Evolutionary conservation across 83 land plant species (phyloP).

Genomic region (Thuja plicata): DNA sequence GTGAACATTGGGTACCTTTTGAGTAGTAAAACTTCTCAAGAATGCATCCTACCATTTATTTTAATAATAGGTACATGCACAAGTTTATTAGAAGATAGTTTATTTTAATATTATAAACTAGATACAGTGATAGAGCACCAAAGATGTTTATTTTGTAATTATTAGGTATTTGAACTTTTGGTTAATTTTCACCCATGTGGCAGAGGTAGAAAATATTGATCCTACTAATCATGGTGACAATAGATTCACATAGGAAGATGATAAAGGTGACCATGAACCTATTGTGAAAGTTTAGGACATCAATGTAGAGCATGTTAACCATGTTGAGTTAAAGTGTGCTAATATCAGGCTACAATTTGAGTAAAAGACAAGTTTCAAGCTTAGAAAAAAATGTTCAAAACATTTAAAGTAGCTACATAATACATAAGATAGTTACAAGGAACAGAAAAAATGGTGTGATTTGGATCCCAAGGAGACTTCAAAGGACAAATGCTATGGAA

Average conservation of each 20-base stretch:
- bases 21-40: not conserved
- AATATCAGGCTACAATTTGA: too few relatives aligned
- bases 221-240: not conserved
- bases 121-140: not conserved
- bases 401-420: not conserved
- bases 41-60: not conserved
- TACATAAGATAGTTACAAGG: too few relatives aligned
- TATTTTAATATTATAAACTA: not conserved
- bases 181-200: not conserved
- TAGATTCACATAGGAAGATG: not conserved
- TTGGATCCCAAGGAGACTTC: too few relatives aligned
- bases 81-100: not conserved
- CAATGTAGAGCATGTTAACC: not conserved
- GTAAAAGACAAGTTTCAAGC: too few relatives aligned
- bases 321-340: not conserved
- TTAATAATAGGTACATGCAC: not conserved
- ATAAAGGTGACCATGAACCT: not conserved
- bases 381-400: not conserved
- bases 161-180: not conserved
- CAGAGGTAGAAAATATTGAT: not conserved
- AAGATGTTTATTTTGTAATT: not conserved
- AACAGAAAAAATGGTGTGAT: too few relatives aligned
- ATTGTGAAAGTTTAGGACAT: not conserved
- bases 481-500: too few relatives aligned
- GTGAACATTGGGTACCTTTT: not conserved